Evolutionary conservation across 768 basidiomycete genomes (phyloP), one percentile per base, ranked within the genome.

Genomic region (Mycena sanguinolenta): DNA sequence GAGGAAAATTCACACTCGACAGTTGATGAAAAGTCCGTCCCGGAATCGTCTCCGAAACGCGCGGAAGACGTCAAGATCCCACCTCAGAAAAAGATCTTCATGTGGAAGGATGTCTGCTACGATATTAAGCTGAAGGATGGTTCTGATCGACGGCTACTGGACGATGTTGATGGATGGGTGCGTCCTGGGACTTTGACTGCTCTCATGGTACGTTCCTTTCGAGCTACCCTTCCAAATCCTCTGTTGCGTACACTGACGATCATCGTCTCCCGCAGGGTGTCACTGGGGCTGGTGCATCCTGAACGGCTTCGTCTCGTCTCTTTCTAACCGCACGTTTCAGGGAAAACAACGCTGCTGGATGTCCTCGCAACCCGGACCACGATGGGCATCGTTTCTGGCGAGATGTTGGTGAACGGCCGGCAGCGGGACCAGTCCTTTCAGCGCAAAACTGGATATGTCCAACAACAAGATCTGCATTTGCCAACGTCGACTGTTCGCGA

Each of bases 401-500:
- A 85, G n/a, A 79, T 85, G 71, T 76, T 85, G 42, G 82, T 87
- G 70, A 83, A 86, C 80, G 70, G 77, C 16, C 69, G 65, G 6
- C 69, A 73, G 57, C 74, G 77, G 39, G 82, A 82, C 58, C 76
- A 80, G 8, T 80, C 83, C 42, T 84, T 82, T 66, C 76, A 80
- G 76, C 77, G 85, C 79, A 84, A 84, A 80, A 77, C 82, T 78
- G 85, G 84, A 6, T 86, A 85, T 68, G 84, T 82, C 32, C 86
- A 88, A 70, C 87, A 88, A 69, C 79, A 79, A 67, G 84, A 84
- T 71, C 76, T 83, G 14, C 87, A 87, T 76, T 82, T 87, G 64
- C 83, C 80, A 66, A 87, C 86, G 2, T 79, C 84, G 4, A 88
- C 87, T n/a, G 84, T 87, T 57, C 81, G 86, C 58, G 85, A 87